Conservation (phyloP, 2,329 filamentous ascomycete species). For the Pestalotiopsis sp. region DNA sequence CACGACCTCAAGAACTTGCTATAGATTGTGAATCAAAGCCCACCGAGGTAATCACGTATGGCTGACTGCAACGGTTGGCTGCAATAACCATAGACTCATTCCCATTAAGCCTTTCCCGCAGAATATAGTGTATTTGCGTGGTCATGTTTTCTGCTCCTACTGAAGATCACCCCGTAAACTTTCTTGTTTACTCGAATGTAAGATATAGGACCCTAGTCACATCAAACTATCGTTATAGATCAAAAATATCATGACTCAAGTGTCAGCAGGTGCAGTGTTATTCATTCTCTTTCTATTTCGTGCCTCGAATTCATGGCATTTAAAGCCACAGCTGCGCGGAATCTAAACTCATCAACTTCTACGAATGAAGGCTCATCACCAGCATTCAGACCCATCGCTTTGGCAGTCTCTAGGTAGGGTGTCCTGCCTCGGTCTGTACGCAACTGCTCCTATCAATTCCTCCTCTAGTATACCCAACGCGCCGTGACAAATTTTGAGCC, state of each 20-base stretch:
- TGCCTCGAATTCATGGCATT: not conserved
- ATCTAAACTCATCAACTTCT: no score
- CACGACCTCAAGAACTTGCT: no score
- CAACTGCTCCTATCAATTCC: not conserved
- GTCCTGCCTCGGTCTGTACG: not conserved
- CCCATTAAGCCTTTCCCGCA: no score
- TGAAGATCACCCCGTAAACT: not conserved
- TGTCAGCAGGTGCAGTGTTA: not conserved
- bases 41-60: no score
- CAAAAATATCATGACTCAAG: not conserved
- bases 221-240: not conserved
- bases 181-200: not conserved
- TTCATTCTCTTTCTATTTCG: not conserved
- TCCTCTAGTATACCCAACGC: not conserved
- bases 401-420: not conserved
- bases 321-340: no score
- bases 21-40: no score
- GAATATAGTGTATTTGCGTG: no score
- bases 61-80: no score
- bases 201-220: not conserved
- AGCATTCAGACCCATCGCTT: not conserved
- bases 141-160: not conserved
- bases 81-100: no score
- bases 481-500: not conserved
- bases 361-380: no score